Evolutionary conservation across 805 yeast genomes (phyloP).

Genomic region (Blastobotrys americana): DNA sequence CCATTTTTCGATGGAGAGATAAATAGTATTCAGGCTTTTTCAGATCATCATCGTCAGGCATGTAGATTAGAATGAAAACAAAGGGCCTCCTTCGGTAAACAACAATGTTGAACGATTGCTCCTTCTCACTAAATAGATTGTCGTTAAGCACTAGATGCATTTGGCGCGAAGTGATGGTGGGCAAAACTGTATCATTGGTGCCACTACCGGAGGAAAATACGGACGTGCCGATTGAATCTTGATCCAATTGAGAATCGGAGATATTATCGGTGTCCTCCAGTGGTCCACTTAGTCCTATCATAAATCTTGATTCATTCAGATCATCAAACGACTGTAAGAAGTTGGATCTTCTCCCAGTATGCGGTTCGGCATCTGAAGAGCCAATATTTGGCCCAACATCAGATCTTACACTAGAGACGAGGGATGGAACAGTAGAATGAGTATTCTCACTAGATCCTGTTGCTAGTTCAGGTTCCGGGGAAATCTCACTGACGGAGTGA

Average conservation of each 20-base stretch:
- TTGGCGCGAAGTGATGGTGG: slow-evolving; percentile 3
- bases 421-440: not conserved
- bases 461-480: not conserved
- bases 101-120: slow-evolving; percentile 12
- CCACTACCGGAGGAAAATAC: too few species aligned
- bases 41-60: slow-evolving; percentile 3
- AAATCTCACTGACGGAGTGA: not conserved
- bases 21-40: slow-evolving; percentile 9
- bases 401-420: not conserved
- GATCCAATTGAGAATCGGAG: too few species aligned
- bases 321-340: slow-evolving; percentile 17
- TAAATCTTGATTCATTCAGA: slow-evolving; percentile 18
- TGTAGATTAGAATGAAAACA: slow-evolving; percentile 18
- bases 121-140: not conserved
- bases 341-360: too few species aligned
- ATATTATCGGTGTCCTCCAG: slow-evolving; percentile 12
- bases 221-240: too few species aligned
- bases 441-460: not conserved
- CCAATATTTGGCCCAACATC: not conserved
- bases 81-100: slow-evolving; percentile 23
- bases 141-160: slow-evolving; percentile 7
- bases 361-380: not conserved
- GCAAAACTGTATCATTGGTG: slow-evolving; percentile 3
- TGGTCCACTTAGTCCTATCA: slow-evolving; percentile 18
- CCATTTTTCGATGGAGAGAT: slow-evolving; percentile 21